These are phyloP conservation scores for Colletotrichum tabaci DNA, from an alignment of 2,329 filamentous ascomycete genomes.

Conservation along the genomic window DNA sequence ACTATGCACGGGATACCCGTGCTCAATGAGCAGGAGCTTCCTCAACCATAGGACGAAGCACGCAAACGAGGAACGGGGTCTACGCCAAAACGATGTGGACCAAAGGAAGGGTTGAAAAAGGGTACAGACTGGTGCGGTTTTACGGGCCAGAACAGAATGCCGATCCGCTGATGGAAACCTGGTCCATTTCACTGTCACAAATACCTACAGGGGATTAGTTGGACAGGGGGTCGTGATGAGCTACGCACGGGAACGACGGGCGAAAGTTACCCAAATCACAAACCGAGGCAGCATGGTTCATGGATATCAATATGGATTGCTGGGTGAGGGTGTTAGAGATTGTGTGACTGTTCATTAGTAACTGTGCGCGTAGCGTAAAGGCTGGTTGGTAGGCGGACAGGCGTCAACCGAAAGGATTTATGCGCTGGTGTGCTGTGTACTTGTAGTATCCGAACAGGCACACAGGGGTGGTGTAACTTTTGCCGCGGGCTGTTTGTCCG, in stretches of 20 bases:
- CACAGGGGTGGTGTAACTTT: background rate
- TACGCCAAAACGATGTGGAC: too few relatives aligned
- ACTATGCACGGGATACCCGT: background rate
- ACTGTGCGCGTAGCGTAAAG: background rate
- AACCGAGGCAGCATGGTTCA: background rate
- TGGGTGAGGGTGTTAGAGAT: slow-evolving; percentile 7
- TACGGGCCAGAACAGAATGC: slow-evolving; percentile 2
- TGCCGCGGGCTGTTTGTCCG: background rate
- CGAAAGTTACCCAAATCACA: slow-evolving; percentile 35
- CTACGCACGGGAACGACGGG: slow-evolving; percentile 25
- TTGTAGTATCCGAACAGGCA: too few relatives aligned
- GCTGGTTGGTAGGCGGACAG: too few relatives aligned
- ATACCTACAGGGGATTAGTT: slow-evolving; percentile 6
- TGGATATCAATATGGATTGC: background rate
- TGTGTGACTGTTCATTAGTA: slow-evolving; percentile 34
- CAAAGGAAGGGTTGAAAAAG: background rate
- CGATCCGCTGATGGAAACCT: background rate
- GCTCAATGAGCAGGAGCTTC: background rate
- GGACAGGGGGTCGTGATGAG: slow-evolving; percentile 12
- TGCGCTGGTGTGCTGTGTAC: too few relatives aligned
- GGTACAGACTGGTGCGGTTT: background rate
- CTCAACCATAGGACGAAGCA: background rate
- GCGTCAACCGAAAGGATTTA: too few relatives aligned
- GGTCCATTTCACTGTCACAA: background rate
- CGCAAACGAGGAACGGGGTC: background rate